Conservation (phyloP, 2,329 filamentous ascomycete genomes). For the Colletotrichum sp. region DNA sequence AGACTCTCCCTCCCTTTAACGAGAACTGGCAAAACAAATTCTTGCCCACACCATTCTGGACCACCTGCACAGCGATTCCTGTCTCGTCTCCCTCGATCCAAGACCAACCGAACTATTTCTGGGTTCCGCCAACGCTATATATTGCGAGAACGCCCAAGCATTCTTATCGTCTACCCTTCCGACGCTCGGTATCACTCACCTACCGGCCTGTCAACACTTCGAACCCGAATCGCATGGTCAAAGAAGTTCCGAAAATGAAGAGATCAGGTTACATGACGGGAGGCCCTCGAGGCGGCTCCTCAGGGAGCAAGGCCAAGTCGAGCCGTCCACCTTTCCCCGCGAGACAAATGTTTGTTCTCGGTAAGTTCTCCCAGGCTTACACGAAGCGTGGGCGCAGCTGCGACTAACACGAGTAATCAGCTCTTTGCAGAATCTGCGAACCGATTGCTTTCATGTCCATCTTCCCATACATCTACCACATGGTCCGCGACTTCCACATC, state of each 20-base stretch:
- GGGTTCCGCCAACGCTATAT: neutral
- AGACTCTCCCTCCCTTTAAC: conserved; percentile 7
- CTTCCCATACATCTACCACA: conserved; percentile 97
- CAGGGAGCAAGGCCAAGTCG: neutral
- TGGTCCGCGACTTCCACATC: conserved; percentile 91
- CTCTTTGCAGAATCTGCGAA: conserved; percentile 94
- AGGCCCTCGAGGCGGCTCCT: conserved; percentile 6
- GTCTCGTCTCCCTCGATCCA: conserved; percentile 8
- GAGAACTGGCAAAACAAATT: conserved; percentile 15
- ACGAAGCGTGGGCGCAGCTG: neutral
- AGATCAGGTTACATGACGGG: conserved; percentile 20
- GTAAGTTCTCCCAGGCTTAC: conserved; percentile 34
- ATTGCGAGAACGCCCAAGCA: neutral
- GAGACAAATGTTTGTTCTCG: conserved; percentile 56
- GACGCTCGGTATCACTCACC: neutral
- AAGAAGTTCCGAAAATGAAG: conserved; percentile 13
- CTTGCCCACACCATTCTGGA: conserved; percentile 14
- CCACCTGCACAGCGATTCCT: neutral
- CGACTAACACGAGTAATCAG: conserved; percentile 46
- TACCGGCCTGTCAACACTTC: neutral
- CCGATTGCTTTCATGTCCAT: conserved; percentile 99
- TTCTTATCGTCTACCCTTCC: neutral
- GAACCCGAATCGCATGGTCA: neutral
- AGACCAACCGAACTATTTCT: neutral
- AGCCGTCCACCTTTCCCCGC: conserved; percentile 37